Evolutionary conservation across 2,329 filamentous ascomycete species (phyloP), one percentile per base, ranked within the genome.

Genomic region (Tolypocladium ophioglossoides): DNA sequence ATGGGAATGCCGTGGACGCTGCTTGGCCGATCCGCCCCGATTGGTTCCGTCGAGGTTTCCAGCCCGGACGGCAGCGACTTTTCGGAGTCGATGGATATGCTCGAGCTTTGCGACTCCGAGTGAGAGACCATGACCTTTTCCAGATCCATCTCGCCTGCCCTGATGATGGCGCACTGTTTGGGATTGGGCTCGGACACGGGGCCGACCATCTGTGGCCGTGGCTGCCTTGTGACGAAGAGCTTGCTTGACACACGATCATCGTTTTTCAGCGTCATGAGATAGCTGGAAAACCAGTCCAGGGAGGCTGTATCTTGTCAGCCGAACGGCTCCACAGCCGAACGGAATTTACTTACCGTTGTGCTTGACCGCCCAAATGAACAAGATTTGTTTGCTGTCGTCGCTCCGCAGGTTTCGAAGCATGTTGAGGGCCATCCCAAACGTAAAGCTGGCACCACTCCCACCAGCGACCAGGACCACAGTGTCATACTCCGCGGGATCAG

Each of bases 391-490:
- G 16, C 58, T 58, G 0, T 59, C 59, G 20, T 59, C 58, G 4
- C 18, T 38, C 3, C 46, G 55, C 3, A 63, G 56, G 16, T 57
- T 64, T 50, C 61, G 65, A 14, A 75, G 61, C 52, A 74, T 63
- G 55, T 65, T 63, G 41, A 73, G 65, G 7, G 69, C 70, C 24
- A 66, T 67, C 47, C 74, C 73, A 46, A 73, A 67, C 7, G 72
- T 72, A 62, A 84, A 85, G 34, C 77, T 83, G 2, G 78, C 82
- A 2, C 83, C 82, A 51, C 79, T 80, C 5, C 82, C 83, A 14
- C 82, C 82, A 4, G 80, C 79, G 39, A 85, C 71, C 41, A 85
- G 67, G n/a, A 85, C 68, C 8, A 83, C 70, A 57, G 77, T 78
- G 62, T 84, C 78, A 56, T 74, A 79, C 16, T 72, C 66, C 52